Percentiles rank a stretch among this genome's conserved stretches.
Evolutionary conservation across 1,284 basidiomycete species (phyloP).

Genomic region (Ceratobasidium theobromae): DNA sequence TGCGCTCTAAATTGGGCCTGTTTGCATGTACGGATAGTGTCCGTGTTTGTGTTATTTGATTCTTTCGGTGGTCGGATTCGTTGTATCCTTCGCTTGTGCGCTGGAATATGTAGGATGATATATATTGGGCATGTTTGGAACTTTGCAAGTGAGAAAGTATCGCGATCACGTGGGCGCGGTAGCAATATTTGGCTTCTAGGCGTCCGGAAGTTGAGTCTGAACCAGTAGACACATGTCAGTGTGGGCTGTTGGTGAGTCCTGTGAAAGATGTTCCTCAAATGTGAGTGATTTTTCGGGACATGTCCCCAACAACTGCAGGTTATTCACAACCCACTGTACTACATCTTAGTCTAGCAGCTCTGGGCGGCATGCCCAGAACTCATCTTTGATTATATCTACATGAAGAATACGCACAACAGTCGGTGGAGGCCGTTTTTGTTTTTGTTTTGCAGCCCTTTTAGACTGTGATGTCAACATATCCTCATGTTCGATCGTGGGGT

Average conservation of each 20-base stretch:
- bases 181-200: background rate
- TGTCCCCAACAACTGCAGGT: no score
- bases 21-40: background rate
- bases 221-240: no score
- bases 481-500: no score
- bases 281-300: no score
- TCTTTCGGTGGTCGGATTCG: constrained; percentile 1
- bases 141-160: no score
- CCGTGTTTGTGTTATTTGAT: background rate
- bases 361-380: constrained; percentile 66
- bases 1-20: constrained; percentile 10
- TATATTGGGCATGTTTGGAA: no score
- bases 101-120: background rate
- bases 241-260: no score
- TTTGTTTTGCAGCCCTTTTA: constrained; percentile 39
- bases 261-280: no score
- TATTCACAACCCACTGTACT: no score
- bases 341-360: constrained; percentile 35
- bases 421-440: constrained; percentile 45
- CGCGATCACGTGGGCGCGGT: constrained; percentile 23
- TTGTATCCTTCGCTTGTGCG: background rate
- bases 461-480: constrained; percentile 15
- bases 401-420: constrained; percentile 61
- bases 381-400: constrained; percentile 80
- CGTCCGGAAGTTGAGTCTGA: background rate